These are phyloP conservation scores for Furcasterigmium furcatum DNA, from an alignment of 2,329 filamentous ascomycete species.

Conservation along the genomic window DNA sequence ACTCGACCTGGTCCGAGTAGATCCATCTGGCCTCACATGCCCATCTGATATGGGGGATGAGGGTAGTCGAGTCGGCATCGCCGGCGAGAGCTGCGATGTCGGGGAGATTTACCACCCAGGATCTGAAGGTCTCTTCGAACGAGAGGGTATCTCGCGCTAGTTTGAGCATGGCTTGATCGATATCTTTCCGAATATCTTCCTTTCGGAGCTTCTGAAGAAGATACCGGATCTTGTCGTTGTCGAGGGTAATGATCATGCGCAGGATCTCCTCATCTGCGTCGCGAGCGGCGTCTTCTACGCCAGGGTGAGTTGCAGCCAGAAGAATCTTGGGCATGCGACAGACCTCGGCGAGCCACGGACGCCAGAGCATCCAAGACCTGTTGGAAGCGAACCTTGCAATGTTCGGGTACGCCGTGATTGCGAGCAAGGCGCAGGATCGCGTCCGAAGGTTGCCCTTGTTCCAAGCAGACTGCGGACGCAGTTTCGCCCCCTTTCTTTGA, in stretches of 20 bases:
- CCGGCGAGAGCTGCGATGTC: too few species aligned
- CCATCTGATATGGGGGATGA: constrained; percentile 15
- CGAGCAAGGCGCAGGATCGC: constrained; percentile 22
- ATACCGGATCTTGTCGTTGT: not conserved
- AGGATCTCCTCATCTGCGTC: not conserved
- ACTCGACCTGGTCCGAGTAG: constrained; percentile 16
- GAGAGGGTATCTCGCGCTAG: too few species aligned
- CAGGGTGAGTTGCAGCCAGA: too few species aligned
- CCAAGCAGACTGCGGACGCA: constrained; percentile 25
- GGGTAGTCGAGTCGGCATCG: not conserved
- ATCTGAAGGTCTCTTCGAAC: too few species aligned
- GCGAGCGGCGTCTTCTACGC: too few species aligned
- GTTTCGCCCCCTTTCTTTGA: constrained; percentile 15
- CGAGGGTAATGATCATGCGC: not conserved
- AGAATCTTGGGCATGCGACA: too few species aligned
- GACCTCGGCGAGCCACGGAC: not conserved
- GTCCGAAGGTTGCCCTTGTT: constrained; percentile 16
- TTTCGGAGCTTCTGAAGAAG: not conserved
- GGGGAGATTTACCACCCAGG: too few species aligned
- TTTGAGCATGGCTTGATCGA: too few species aligned
- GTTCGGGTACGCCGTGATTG: constrained; percentile 19
- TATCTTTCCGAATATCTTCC: too few species aligned
- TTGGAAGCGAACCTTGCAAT: constrained; percentile 10
- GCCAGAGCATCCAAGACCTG: not conserved
- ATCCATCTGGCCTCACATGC: constrained; percentile 19